These are phyloP conservation scores for Colletotrichum cereale DNA, from an alignment of 2,329 filamentous ascomycete species.

Conservation along the genomic window DNA sequence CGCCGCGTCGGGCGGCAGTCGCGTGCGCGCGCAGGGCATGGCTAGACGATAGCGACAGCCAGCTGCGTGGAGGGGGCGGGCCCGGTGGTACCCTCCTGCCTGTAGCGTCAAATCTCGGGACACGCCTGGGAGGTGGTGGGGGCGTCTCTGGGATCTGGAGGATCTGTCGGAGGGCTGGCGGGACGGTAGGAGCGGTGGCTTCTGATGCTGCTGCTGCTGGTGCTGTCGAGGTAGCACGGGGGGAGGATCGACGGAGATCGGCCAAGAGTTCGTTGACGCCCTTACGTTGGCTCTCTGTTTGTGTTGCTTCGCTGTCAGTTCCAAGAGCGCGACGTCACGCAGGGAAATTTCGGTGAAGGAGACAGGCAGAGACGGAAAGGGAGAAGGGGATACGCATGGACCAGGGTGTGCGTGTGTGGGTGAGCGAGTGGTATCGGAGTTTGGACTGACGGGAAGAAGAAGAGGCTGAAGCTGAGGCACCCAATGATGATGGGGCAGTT, in stretches of 20 bases:
- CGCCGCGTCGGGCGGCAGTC: conserved; percentile 21
- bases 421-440: neutral
- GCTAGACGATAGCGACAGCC: conserved; percentile 54
- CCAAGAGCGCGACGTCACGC: conserved; percentile 42
- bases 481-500: conserved; percentile 55
- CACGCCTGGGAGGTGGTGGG: conserved; percentile 61
- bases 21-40: conserved; percentile 31
- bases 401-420: neutral
- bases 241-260: conserved; percentile 63
- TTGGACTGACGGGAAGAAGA: conserved; percentile 36
- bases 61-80: conserved; percentile 70
- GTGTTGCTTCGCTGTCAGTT: conserved; percentile 28
- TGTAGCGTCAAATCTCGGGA: conserved; percentile 56
- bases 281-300: conserved; percentile 51
- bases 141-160: conserved; percentile 71
- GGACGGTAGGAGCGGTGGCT: conserved; percentile 55
- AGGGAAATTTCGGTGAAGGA: conserved; percentile 4
- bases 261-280: conserved; percentile 73
- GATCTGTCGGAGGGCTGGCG: conserved; percentile 69
- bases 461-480: conserved; percentile 39
- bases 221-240: conserved; percentile 40
- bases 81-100: conserved; percentile 68
- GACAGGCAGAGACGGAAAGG: neutral
- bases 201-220: conserved; percentile 30
- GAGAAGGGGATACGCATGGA: neutral